Conservation (phyloP, 345 rosid genomes). For the Citrus sp. region DNA sequence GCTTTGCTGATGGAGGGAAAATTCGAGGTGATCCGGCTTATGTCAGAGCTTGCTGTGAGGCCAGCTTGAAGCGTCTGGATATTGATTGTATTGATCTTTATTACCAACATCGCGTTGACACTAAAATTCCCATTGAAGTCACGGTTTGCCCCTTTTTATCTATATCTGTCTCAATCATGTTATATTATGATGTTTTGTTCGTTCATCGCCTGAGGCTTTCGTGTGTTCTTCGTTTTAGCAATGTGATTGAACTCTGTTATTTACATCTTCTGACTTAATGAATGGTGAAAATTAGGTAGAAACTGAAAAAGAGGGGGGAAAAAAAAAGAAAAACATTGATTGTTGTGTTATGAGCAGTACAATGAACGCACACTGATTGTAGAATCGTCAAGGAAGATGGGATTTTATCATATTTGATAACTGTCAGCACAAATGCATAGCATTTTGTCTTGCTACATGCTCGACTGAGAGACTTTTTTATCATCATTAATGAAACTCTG, state of each 20-base stretch:
- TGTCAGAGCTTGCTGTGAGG: conserved; percentile 44
- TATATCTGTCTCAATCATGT: not conserved
- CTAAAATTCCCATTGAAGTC: conserved; percentile 30
- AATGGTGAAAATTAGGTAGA: not conserved
- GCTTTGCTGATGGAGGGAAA: conserved; percentile 1
- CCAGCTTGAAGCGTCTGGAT: conserved; percentile 39
- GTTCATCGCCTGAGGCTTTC: conserved; percentile 7
- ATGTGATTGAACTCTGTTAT: not conserved
- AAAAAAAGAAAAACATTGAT: too few species aligned
- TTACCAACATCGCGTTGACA: conserved; percentile 44
- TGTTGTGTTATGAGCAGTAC: not conserved
- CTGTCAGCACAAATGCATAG: not conserved
- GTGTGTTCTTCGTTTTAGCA: too few species aligned
- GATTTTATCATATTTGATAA: not conserved
- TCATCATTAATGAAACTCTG: not conserved
- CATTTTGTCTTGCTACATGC: not conserved
- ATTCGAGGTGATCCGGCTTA: conserved; percentile 34
- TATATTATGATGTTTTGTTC: not conserved
- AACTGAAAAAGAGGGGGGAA: too few species aligned
- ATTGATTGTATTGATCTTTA: conserved; percentile 41
- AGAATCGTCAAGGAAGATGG: too few species aligned
- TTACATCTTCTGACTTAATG: not conserved
- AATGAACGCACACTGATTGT: not conserved
- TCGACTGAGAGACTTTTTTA: not conserved
- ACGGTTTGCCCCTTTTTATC: conserved; percentile 20